A percentile compares a stretch with the other conserved stretches of the same genome.
phyloP scores from a whole-genome alignment of 306 rosid genomes.

The Boehmeria nivea region DNA sequence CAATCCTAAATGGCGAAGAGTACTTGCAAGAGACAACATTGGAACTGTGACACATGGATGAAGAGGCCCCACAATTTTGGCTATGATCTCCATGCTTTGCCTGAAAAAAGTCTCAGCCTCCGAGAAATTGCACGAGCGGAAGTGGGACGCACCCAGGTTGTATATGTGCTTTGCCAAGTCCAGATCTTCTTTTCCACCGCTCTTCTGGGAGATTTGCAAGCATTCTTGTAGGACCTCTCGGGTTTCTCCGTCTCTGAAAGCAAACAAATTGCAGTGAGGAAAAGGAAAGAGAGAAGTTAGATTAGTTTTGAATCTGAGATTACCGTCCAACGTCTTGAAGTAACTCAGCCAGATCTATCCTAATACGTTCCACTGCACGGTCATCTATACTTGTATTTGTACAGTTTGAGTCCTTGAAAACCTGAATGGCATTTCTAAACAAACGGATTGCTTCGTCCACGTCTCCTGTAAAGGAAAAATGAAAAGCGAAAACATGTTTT shows the following conservation, averaged over 20 bases:
- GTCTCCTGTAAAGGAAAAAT: no score
- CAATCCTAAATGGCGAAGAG: conserved; percentile 55
- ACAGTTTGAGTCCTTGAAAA: no score
- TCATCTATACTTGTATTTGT: no score
- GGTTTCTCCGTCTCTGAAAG: conserved; percentile 69
- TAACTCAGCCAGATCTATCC: conserved; percentile 77
- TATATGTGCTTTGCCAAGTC: conserved; percentile 55
- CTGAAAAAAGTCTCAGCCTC: conserved; percentile 74
- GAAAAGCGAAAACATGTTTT: no score
- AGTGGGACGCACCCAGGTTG: conserved; percentile 78
- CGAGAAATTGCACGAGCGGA: conserved; percentile 52
- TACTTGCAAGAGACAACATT: conserved; percentile 80
- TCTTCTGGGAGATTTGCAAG: conserved; percentile 52
- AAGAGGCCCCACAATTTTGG: conserved; percentile 42
- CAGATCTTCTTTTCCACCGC: conserved; percentile 67
- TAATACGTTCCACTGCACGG: conserved; percentile 73
- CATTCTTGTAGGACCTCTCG: conserved; percentile 76
- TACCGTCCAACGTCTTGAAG: conserved; percentile 81
- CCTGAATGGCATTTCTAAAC: no score
- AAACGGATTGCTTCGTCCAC: no score
- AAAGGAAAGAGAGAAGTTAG: no score
- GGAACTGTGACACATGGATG: conserved; percentile 74
- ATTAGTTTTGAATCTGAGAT: no score
- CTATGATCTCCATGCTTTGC: conserved; percentile 55
- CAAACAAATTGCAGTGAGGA: background rate